Evolutionary conservation across 148 eudicot species (phyloP).

Genomic region (Amaranthus hypochondriacus): DNA sequence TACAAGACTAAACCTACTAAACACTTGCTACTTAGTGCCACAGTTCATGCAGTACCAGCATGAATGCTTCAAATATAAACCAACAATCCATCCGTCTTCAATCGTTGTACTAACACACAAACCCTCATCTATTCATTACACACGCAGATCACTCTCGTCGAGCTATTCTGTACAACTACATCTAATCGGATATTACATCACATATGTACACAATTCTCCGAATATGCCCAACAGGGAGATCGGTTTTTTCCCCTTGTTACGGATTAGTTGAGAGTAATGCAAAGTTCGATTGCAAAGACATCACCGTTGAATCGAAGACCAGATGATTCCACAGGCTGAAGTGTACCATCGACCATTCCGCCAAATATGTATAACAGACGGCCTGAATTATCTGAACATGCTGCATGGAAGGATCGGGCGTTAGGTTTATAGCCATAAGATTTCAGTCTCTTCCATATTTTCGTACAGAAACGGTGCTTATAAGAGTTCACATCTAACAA

Average conservation of each 20-base stretch:
- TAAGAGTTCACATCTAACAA: slow-evolving; percentile 59
- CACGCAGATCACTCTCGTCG: background rate
- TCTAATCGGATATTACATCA: background rate
- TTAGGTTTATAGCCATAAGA: slow-evolving; percentile 49
- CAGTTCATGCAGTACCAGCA: background rate
- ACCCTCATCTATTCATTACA: background rate
- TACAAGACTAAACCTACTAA: slow-evolving; percentile 5
- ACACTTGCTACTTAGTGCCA: background rate
- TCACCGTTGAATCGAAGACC: slow-evolving; percentile 79
- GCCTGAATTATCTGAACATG: slow-evolving; percentile 78
- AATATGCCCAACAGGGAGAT: background rate
- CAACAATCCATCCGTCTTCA: background rate
- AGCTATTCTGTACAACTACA: slow-evolving; percentile 8
- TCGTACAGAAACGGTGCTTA: slow-evolving; percentile 28
- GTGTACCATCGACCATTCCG: slow-evolving; percentile 82
- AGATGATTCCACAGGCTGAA: slow-evolving; percentile 51
- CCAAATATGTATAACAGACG: slow-evolving; percentile 68
- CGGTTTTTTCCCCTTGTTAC: background rate
- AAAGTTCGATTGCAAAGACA: slow-evolving; percentile 67
- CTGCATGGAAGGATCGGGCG: slow-evolving; percentile 84
- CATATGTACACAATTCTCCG: background rate
- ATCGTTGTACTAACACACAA: background rate
- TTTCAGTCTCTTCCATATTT: slow-evolving; percentile 70
- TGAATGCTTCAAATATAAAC: background rate
- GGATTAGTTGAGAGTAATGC: slow-evolving; percentile 10